A percentile compares a stretch with the other conserved stretches of the same genome.
phyloP scores from a whole-genome alignment of 2,329 filamentous ascomycete genomes.

The Cytospora leucostoma region DNA sequence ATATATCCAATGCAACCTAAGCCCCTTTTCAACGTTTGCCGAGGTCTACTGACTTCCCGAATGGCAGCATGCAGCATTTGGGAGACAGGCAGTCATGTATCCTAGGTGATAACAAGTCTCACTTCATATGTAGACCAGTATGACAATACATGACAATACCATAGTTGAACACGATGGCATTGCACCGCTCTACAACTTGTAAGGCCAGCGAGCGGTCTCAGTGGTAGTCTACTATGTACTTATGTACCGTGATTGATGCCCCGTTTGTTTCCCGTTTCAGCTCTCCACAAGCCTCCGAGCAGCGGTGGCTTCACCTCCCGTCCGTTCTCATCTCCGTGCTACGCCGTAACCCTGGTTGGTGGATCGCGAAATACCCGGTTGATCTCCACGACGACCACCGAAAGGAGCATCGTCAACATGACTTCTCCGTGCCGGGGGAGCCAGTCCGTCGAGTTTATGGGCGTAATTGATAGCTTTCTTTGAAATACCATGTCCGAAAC shows the following conservation, averaged over 20 bases:
- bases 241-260: background rate
- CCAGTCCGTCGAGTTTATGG: background rate
- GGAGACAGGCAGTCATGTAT: background rate
- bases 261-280: background rate
- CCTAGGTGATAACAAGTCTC: background rate
- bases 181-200: background rate
- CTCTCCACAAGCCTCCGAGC: background rate
- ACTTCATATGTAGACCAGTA: background rate
- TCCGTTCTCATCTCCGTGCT: constrained; percentile 19
- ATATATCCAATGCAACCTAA: background rate
- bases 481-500: background rate
- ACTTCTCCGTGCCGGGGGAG: background rate
- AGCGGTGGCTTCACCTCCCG: background rate
- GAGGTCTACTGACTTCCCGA: background rate
- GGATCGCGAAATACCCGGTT: constrained; percentile 11
- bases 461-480: too few species aligned
- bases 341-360: constrained; percentile 14
- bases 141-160: background rate
- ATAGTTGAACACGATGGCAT: too few species aligned
- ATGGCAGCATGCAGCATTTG: background rate
- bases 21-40: background rate
- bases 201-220: background rate
- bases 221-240: background rate
- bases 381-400: background rate
- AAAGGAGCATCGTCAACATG: background rate